phyloP scores from a whole-genome alignment of 371 early-diverging fungal species.

The Syncephalastrum monosporum region DNA sequence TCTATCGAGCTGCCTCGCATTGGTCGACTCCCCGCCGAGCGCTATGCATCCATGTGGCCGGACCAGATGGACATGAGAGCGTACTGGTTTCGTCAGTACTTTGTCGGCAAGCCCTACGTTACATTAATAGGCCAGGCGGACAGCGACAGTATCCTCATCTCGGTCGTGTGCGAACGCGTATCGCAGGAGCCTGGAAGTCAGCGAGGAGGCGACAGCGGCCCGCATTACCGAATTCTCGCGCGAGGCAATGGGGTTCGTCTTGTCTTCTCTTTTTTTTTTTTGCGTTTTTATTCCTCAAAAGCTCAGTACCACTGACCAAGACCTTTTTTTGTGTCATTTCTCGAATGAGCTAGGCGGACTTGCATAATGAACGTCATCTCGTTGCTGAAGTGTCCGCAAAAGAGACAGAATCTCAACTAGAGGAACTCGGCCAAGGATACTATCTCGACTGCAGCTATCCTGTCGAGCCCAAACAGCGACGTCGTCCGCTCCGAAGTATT shows the following conservation, averaged over 20 bases:
- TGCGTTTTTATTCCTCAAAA: background rate
- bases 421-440: slow-evolving; percentile 20
- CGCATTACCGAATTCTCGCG: slow-evolving; percentile 39
- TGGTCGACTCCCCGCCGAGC: background rate
- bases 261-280: background rate
- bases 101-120: slow-evolving; percentile 46
- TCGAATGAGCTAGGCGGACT: background rate
- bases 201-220: slow-evolving; percentile 4
- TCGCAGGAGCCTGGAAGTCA: slow-evolving; percentile 4
- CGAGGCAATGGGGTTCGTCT: slow-evolving; percentile 29
- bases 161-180: slow-evolving; percentile 37
- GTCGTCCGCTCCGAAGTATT: slow-evolving; percentile 18
- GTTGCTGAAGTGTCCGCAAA: slow-evolving; percentile 31
- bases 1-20: no score
- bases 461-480: slow-evolving; percentile 10
- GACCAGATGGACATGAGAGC: slow-evolving; percentile 34
- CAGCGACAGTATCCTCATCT: slow-evolving; percentile 15
- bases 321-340: no score
- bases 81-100: slow-evolving; percentile 43
- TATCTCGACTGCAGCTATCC: slow-evolving; percentile 17
- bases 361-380: slow-evolving; percentile 18
- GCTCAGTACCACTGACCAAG: no score
- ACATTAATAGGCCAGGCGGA: slow-evolving; percentile 27
- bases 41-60: slow-evolving; percentile 24
- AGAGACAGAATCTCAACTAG: slow-evolving; percentile 25